Evolutionary conservation across 495 filamentous ascomycete species (phyloP).

Genomic region (Mycothermus thermophilus): DNA sequence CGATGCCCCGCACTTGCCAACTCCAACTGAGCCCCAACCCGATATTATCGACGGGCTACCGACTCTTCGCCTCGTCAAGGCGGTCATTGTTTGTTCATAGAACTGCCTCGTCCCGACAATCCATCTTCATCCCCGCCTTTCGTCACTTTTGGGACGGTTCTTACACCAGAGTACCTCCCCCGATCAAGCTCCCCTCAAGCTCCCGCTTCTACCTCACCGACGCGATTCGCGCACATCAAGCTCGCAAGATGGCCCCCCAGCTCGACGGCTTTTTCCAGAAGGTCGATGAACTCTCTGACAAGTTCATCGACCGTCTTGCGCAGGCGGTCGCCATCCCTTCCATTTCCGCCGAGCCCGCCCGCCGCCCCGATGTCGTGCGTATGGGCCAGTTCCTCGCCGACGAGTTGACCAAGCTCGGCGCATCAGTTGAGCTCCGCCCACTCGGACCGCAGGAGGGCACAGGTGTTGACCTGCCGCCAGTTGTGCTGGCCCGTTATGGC

Average conservation of each 20-base stretch:
- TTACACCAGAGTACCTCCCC: too few relatives aligned
- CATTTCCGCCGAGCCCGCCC: conserved; percentile 77
- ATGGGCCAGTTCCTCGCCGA: conserved; percentile 87
- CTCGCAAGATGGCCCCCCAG: conserved; percentile 66
- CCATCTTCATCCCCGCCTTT: background rate
- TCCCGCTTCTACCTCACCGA: conserved; percentile 34
- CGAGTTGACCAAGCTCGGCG: conserved; percentile 72
- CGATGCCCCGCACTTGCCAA: conserved; percentile 11
- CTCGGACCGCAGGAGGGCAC: conserved; percentile 85
- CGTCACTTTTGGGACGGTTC: too few relatives aligned
- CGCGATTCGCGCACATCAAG: conserved; percentile 35
- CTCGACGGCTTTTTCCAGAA: conserved; percentile 75
- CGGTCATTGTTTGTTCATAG: background rate
- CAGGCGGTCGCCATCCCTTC: conserved; percentile 94
- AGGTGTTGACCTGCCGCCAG: conserved; percentile 81
- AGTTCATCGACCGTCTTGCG: conserved; percentile 85
- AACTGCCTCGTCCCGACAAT: background rate
- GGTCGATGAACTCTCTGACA: conserved; percentile 67
- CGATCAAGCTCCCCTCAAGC: background rate
- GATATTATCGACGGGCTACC: conserved; percentile 3
- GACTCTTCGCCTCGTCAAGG: background rate
- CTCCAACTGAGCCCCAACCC: conserved; percentile 1
- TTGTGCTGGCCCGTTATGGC: conserved; percentile 83
- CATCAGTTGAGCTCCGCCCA: conserved; percentile 65
- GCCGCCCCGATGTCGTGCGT: conserved; percentile 79